Base-by-base conservation (phyloP, 140 eudicot genomes). In the Anethum foeniculum region DNA sequence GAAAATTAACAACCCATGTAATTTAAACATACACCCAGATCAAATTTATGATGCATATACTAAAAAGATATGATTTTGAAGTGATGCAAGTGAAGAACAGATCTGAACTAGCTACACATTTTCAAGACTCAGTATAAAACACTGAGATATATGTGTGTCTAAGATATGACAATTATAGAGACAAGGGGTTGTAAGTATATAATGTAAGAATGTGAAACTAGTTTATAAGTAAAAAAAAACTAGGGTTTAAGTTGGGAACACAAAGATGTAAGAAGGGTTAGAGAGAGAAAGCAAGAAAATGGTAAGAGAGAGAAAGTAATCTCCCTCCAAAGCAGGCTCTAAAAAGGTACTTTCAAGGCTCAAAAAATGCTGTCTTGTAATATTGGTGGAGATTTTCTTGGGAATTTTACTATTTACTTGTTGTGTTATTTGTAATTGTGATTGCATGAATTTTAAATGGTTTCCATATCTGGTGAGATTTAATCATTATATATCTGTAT, bases 291-390 rank as follows among this genome's bases (percentile, higher is more conserved):
- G 14, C 19, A 46, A 38, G 46, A n/a, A n/a, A 43, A 18, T 9
- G 56, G 25, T 1, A 1, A 75, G 58, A 75, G 58, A 75, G 78
- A 46, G 62, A 75, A 11, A 73, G 54, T 74, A 7, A 75, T 75
- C 79, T 75, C 79, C 79, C 79, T 75, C 78, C 78, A 75, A 46
- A 75, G 52, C 62, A 51, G 34, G 60, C 78, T 75, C 79, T 47
- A 74, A n/a, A 74, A 74, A 44, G 74, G 44, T 67, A 32, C 43
- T 68, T 68, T 68, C 74, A 68, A 30, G 74, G 44, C 74, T 68
- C 74, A 28, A 68, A 68, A 67, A 34, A 72, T 72, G 27, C 43
- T 75, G 62, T 75, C 79, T 47, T 75, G 79, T 28, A 48, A 28
- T 25, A 25, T 39, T 21, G 21, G 1, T 25, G 39, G 62, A 32